Base-by-base conservation (phyloP, 345 rosid genomes). In the Schrenkiella parvula region DNA sequence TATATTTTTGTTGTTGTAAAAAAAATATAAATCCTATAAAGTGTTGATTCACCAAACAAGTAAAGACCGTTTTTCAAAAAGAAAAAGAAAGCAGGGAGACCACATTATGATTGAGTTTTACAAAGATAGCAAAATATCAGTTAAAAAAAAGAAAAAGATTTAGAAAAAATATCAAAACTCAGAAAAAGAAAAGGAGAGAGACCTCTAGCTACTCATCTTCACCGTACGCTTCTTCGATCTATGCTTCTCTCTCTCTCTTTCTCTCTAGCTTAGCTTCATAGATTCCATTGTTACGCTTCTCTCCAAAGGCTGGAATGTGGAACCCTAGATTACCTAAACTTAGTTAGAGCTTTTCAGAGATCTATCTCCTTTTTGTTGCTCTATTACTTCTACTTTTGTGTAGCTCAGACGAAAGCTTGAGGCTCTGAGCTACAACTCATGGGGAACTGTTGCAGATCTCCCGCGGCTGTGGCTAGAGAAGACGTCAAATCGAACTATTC, bases 401-500 rank as follows among this genome's bases (percentile, higher is more conserved):
- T 50, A 54, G 60, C 83, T 64, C 63, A 29, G 2, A 7, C 43
- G 39, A 39, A 8, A 8, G 46, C 46, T 44, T 23, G 2, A 47
- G 46, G 41, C 50, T 68, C 77, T 32, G 15, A 55, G 68, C 68
- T 23, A 25, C 67, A 9, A 42, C 57, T 35, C 32, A 93, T 95
- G 99, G 99, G 99, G 51, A 95, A 95, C 80, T 95, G 99, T 74
- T 95, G 99, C 81, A 91, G 99, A 95, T 95, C 99, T 87, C 99
- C 99, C 46, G 99, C 98, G 0, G 88, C 99, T 2, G 98, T 92
- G 0, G 99, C 98, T 58, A 80, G 99, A 57, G 98, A 95, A 53
- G 99, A 95, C 53, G 99, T 95, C 14, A 95, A 95, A 80, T 84
- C 98, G 11, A 88, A 71, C 84, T 89, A 70, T 76, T 75, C 93